Evolutionary conservation across 2,329 filamentous ascomycete species (phyloP), one percentile per base, ranked within the genome.

Genomic region (Conoideocrella luteorostrata): DNA sequence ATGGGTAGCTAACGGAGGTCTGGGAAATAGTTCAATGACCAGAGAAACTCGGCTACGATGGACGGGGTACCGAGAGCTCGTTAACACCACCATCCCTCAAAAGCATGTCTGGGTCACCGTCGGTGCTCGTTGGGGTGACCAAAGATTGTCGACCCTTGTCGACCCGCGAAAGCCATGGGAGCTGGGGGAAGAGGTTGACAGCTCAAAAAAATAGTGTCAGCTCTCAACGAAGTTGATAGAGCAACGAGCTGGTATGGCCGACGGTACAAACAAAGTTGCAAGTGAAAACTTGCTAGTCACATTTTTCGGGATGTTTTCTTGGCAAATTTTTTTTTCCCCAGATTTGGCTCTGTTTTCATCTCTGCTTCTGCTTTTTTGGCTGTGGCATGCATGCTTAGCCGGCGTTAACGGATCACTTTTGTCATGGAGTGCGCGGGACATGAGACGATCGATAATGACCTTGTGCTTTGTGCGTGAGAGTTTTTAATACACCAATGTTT

Each of bases 41-140:
- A 68, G 69, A 43, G 71, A 75, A 33, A 58, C 64, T 10, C 69
- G 80, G 13, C 64, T 81, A 21, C 69, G 75, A 52, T 84, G 80
- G 80, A 68, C 62, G 7, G 80, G 80, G 20, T 63, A 67, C 48
- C 70, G 80, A 32, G 78, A 83, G 64, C 72, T 70, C 0, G 68
- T 73, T 44, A 56, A 70, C 49, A 67, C 69, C 32, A 70, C 69
- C 29, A 63, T 68, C 10, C 72, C 75, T 5, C 70, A 74, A 52
- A 84, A 84, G 65, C 78, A 83, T 51, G 78, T 84, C 35, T 84
- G 80, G 80, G 78, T 82, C 12, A 82, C 78, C 4, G 78, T 84
- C 39, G 80, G 80, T n/a, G 77, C 78, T 3, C 68, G 78, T 44
- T 71, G 72, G 62, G 78, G 77, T 12, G 80, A 84, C 52, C 65